phyloP scores from a whole-genome alignment of 768 basidiomycete genomes.

The Omphalotus guepiniiformis region DNA sequence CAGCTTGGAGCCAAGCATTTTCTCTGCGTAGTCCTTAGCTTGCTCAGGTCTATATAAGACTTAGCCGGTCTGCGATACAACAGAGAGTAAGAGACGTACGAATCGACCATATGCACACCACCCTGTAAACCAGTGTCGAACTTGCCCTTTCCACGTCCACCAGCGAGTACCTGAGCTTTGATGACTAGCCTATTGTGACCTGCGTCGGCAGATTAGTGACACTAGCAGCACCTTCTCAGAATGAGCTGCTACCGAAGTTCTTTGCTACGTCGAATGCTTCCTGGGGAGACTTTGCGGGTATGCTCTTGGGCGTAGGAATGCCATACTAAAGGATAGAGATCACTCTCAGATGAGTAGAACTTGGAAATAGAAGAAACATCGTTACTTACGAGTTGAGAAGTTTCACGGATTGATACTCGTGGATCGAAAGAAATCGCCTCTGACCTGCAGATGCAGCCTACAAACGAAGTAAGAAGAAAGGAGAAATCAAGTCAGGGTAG shows the following conservation, averaged over 20 bases:
- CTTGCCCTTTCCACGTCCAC: conserved; percentile 96
- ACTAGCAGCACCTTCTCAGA: background rate
- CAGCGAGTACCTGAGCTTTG: conserved; percentile 98
- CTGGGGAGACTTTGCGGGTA: conserved; percentile 80
- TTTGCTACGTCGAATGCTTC: conserved; percentile 90
- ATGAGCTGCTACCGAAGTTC: conserved; percentile 62
- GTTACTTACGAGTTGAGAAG: conserved; percentile 67
- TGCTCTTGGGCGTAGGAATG: conserved; percentile 89
- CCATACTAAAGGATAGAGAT: conserved; percentile 93
- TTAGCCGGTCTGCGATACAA: background rate
- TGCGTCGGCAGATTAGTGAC: conserved; percentile 25
- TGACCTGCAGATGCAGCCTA: conserved; percentile 75
- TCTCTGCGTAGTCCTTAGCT: conserved; percentile 78
- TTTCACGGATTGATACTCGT: conserved; percentile 96
- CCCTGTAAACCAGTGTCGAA: conserved; percentile 96
- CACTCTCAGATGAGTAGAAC: too few relatives aligned
- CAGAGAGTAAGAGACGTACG: conserved; percentile 36
- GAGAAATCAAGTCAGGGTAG: conserved; percentile 5
- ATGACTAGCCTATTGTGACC: conserved; percentile 83
- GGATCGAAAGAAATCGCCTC: conserved; percentile 91
- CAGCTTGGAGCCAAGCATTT: conserved; percentile 93
- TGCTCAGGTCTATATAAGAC: conserved; percentile 64
- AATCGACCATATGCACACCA: conserved; percentile 92
- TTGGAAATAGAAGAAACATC: conserved; percentile 1
- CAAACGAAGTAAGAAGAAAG: conserved; percentile 8